A percentile compares a stretch with the other conserved stretches of the same genome.
Conservation (phyloP, 768 basidiomycete genomes). For the Pilatotrama ljubarskyi region DNA sequence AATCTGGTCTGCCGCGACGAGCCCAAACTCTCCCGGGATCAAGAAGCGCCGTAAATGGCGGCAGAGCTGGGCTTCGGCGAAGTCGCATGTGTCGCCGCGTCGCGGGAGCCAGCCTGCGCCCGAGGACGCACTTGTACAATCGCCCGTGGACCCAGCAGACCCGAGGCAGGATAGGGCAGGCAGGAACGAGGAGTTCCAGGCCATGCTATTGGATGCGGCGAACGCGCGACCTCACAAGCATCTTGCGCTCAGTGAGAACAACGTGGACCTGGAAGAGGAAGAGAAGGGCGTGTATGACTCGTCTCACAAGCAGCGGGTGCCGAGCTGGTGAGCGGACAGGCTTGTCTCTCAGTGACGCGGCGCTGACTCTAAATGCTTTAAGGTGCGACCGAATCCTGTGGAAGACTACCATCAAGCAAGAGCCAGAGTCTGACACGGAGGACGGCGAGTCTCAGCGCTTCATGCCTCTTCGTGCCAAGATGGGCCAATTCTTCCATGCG, state of each 20-base stretch:
- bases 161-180: constrained; percentile 9
- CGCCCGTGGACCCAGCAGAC: constrained; percentile 12
- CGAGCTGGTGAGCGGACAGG: constrained; percentile 70
- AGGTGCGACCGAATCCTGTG: constrained; percentile 87
- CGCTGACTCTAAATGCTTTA: not conserved
- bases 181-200: constrained; percentile 13
- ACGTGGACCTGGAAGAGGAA: constrained; percentile 37
- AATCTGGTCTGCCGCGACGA: constrained; percentile 39
- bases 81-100: constrained; percentile 3
- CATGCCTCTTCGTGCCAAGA: constrained; percentile 42
- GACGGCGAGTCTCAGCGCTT: constrained; percentile 27
- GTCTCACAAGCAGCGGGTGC: constrained; percentile 78
- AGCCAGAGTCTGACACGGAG: constrained; percentile 43
- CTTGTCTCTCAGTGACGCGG: not conserved
- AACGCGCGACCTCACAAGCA: constrained; percentile 16
- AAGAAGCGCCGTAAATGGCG: constrained; percentile 15
- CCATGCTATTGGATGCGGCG: constrained; percentile 10
- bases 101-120: constrained; percentile 2
- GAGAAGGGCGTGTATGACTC: constrained; percentile 77
- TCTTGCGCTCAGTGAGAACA: constrained; percentile 36
- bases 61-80: constrained; percentile 15
- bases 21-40: constrained; percentile 1
- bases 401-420: constrained; percentile 67
- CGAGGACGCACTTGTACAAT: not conserved
- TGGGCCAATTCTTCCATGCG: constrained; percentile 57